Evolutionary conservation across 768 basidiomycete genomes (phyloP).

Genomic region (Albatrellus ellisii): DNA sequence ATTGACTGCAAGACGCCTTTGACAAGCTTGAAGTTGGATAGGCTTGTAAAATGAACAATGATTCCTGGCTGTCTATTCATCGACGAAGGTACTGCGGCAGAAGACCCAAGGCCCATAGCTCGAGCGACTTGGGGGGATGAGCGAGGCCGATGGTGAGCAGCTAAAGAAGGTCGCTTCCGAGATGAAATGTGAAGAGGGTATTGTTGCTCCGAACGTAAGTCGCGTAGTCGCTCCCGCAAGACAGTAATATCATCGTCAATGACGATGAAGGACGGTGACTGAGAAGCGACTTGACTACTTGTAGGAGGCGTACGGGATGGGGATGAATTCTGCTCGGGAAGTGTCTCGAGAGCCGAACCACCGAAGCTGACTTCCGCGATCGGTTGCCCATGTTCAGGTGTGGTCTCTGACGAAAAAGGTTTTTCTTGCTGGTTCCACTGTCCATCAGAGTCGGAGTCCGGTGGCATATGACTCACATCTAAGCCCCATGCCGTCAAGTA

Average conservation of each 20-base stretch:
- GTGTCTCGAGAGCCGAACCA: slow-evolving; percentile 8
- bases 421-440: slow-evolving; percentile 15
- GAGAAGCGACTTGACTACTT: slow-evolving; percentile 4
- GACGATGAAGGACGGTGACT: slow-evolving; percentile 46
- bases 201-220: slow-evolving; percentile 45
- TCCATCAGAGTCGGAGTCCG: slow-evolving; percentile 39
- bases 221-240: slow-evolving; percentile 60
- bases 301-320: slow-evolving; percentile 10
- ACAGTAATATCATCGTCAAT: slow-evolving; percentile 88
- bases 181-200: slow-evolving; percentile 26
- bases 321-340: slow-evolving; percentile 9
- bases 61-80: slow-evolving; percentile 31
- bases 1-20: slow-evolving; percentile 75
- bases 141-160: slow-evolving; percentile 54
- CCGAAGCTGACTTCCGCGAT: slow-evolving; percentile 5
- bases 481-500: slow-evolving; percentile 93
- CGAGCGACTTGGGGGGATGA: slow-evolving; percentile 75
- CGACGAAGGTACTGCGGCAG: slow-evolving; percentile 18
- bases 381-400: slow-evolving; percentile 1
- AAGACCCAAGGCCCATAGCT: slow-evolving; percentile 24
- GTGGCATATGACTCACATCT: slow-evolving; percentile 74
- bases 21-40: slow-evolving; percentile 78
- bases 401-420: background rate
- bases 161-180: slow-evolving; percentile 57
- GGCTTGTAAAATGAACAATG: slow-evolving; percentile 83